Evolutionary conservation across 2,329 filamentous ascomycete species (phyloP).

Genomic region (Fusarium sp.): DNA sequence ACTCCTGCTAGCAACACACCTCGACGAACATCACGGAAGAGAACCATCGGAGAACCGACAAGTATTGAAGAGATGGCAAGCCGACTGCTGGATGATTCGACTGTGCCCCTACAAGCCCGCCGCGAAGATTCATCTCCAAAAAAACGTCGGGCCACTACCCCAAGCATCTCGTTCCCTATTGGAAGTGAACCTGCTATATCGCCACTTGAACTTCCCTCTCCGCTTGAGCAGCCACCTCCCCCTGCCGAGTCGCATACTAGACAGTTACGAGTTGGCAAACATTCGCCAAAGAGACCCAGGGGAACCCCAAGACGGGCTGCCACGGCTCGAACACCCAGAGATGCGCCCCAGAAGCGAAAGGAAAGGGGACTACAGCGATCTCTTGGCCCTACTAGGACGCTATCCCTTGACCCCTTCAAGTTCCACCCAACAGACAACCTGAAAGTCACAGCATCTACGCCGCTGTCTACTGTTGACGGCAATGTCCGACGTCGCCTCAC

Average conservation of each 20-base stretch:
- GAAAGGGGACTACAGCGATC: conserved; percentile 25
- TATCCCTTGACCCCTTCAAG: conserved; percentile 32
- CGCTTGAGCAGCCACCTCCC: conserved; percentile 2
- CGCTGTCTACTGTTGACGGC: conserved; percentile 19
- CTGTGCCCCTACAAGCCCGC: conserved; percentile 6
- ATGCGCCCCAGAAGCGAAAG: conserved; percentile 23
- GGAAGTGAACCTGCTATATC: conserved; percentile 9
- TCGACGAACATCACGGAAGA: conserved; percentile 22
- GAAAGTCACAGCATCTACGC: conserved; percentile 10
- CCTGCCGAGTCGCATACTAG: background rate
- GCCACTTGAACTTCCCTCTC: conserved; percentile 14
- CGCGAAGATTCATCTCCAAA: conserved; percentile 4
- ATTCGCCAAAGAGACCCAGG: conserved; percentile 10
- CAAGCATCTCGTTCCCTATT: background rate
- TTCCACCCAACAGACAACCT: conserved; percentile 27
- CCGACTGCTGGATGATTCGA: conserved; percentile 42
- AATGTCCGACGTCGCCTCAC: conserved; percentile 17
- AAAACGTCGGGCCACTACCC: conserved; percentile 14
- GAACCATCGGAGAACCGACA: conserved; percentile 2
- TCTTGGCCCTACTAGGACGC: conserved; percentile 17
- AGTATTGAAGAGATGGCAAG: conserved; percentile 46
- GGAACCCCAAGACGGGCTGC: conserved; percentile 23
- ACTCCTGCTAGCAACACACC: background rate
- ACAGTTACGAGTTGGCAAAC: conserved; percentile 19
- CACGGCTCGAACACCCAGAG: conserved; percentile 16